A percentile compares a stretch with the other conserved stretches of the same genome.
These are phyloP conservation scores for Pythium utonaiense DNA, from an alignment of 352 stramenopile species.

Conservation along the genomic window DNA sequence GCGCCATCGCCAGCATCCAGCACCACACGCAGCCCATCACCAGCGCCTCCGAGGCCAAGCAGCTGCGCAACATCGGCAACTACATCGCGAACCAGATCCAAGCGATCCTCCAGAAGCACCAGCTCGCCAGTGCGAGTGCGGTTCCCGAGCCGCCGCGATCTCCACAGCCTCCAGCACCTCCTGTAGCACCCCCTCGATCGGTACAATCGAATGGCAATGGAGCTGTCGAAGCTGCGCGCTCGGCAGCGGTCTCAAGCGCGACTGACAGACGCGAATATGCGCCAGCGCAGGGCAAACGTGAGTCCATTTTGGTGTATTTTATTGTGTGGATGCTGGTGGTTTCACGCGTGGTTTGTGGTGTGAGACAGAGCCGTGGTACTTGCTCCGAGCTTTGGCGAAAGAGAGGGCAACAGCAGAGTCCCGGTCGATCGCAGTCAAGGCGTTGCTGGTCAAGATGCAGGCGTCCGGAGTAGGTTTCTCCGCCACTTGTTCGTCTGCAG, in stretches of 20 bases:
- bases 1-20: slow-evolving; percentile 71
- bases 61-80: slow-evolving; percentile 74
- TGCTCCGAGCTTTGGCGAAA: slow-evolving; percentile 51
- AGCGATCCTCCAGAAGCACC: slow-evolving; percentile 54
- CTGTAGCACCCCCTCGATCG: neutral
- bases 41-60: slow-evolving; percentile 55
- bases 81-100: slow-evolving; percentile 87
- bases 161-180: too few relatives aligned
- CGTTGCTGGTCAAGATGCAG: slow-evolving; percentile 50
- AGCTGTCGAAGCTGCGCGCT: neutral
- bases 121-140: neutral
- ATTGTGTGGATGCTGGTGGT: neutral
- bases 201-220: neutral
- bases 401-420: slow-evolving; percentile 32
- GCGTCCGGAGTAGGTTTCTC: slow-evolving; percentile 35
- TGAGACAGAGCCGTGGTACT: slow-evolving; percentile 70
- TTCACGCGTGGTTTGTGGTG: neutral
- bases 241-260: neutral
- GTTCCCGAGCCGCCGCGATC: neutral
- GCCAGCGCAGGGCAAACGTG: slow-evolving; percentile 64
- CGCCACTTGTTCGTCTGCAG: neutral
- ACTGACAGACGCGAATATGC: slow-evolving; percentile 31
- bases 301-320: neutral
- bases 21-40: slow-evolving; percentile 37
- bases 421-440: slow-evolving; percentile 33